Conservation (phyloP, 352 stramenopile genomes). For the Phytophthora hibernalis region DNA sequence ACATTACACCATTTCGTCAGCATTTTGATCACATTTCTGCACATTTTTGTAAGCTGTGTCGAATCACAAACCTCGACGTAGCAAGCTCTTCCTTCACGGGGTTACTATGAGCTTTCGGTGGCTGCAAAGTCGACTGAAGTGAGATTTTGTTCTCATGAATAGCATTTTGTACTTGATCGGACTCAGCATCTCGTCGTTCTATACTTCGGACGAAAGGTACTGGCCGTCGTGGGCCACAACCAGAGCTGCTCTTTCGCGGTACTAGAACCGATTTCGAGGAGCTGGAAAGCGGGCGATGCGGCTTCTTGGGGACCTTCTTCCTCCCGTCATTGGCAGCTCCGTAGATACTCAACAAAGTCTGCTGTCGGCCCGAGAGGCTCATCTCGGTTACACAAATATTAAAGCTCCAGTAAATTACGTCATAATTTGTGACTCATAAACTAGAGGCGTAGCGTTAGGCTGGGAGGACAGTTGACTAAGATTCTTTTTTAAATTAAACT, state of each 20-base stretch:
- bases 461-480: too few species aligned
- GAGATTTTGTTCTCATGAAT: not conserved
- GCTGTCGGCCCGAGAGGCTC: constrained; percentile 36
- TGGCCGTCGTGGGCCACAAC: not conserved
- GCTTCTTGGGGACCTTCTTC: constrained; percentile 15
- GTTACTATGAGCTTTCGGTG: not conserved
- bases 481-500: too few species aligned
- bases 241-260: not conserved
- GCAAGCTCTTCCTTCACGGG: not conserved
- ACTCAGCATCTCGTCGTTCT: not conserved
- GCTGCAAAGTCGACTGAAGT: not conserved
- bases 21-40: not conserved
- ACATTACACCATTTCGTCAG: not conserved
- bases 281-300: constrained; percentile 12
- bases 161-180: not conserved
- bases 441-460: too few species aligned
- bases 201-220: constrained; percentile 9
- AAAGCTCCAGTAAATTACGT: not conserved
- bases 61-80: not conserved
- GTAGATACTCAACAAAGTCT: constrained; percentile 51
- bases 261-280: not conserved
- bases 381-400: constrained; percentile 14
- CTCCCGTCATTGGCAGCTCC: constrained; percentile 6
- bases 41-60: too few species aligned
- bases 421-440: too few species aligned